These are phyloP conservation scores for Domatiomyces catenatus DNA, from an alignment of 2,329 filamentous ascomycete species.

Conservation along the genomic window DNA sequence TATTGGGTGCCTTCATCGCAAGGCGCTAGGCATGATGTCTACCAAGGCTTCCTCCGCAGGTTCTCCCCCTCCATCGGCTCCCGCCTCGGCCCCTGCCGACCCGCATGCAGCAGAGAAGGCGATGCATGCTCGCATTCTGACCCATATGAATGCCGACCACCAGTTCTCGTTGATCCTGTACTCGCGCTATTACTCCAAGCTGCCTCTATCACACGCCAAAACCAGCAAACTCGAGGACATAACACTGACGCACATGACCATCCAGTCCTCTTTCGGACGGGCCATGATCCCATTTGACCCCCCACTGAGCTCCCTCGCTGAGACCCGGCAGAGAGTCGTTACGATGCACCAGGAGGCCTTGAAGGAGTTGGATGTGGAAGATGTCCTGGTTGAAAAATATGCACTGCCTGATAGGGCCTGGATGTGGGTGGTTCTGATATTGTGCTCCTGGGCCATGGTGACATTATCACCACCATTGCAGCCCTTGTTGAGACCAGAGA, in stretches of 20 bases:
- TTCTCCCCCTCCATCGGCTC: not conserved
- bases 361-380: constrained; percentile 43
- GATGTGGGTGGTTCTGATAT: constrained; percentile 4
- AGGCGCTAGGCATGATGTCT: not conserved
- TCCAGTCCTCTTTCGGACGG: constrained; percentile 36
- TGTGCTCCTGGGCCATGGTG: constrained; percentile 30
- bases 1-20: not conserved
- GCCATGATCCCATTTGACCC: constrained; percentile 51
- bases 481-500: constrained; percentile 39
- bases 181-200: constrained; percentile 53
- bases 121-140: constrained; percentile 48
- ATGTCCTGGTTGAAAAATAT: constrained; percentile 40
- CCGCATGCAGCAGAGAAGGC: not conserved
- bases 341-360: constrained; percentile 53
- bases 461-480: constrained; percentile 38
- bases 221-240: constrained; percentile 51
- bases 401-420: constrained; percentile 25
- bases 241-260: constrained; percentile 44
- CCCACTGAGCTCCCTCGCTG: constrained; percentile 50
- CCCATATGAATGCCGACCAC: constrained; percentile 82
- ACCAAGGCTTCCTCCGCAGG: not conserved
- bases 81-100: not conserved
- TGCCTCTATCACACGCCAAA: constrained; percentile 30
- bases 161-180: constrained; percentile 58
- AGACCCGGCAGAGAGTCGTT: constrained; percentile 55